phyloP scores from a whole-genome alignment of 495 filamentous ascomycete genomes.

The Penicillium pulvis region DNA sequence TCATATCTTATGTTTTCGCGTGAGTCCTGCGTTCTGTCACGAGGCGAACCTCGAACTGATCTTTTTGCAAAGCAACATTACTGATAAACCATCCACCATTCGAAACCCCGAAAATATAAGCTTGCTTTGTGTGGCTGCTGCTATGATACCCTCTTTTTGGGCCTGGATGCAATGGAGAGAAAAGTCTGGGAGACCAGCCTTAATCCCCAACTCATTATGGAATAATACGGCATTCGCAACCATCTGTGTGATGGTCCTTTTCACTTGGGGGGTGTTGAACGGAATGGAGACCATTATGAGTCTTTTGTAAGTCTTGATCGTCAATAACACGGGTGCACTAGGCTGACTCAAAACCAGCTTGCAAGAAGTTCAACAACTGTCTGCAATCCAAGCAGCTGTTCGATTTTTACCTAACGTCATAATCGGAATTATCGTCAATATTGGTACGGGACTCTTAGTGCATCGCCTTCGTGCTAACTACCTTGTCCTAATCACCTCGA shows the following conservation, averaged over 20 bases:
- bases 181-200: slow-evolving; percentile 38
- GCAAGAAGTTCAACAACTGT: slow-evolving; percentile 49
- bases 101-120: slow-evolving; percentile 38
- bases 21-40: slow-evolving; percentile 20
- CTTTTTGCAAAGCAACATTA: slow-evolving; percentile 33
- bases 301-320: slow-evolving; percentile 39
- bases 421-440: slow-evolving; percentile 51
- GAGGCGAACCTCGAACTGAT: not conserved
- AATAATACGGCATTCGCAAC: slow-evolving; percentile 49
- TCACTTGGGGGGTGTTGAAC: slow-evolving; percentile 52
- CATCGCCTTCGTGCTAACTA: slow-evolving; percentile 49
- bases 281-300: slow-evolving; percentile 54
- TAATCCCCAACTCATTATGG: slow-evolving; percentile 61
- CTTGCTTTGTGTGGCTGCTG: slow-evolving; percentile 37
- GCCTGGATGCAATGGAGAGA: slow-evolving; percentile 50
- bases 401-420: slow-evolving; percentile 58
- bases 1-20: slow-evolving; percentile 52
- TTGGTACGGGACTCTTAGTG: slow-evolving; percentile 55
- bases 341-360: slow-evolving; percentile 32
- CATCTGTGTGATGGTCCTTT: slow-evolving; percentile 52
- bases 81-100: slow-evolving; percentile 39
- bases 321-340: not conserved
- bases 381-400: slow-evolving; percentile 49
- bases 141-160: slow-evolving; percentile 47
- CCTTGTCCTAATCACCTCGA: slow-evolving; percentile 44